Base-by-base conservation (phyloP, 2,329 filamentous ascomycete species). In the Diaporthe nobilis region DNA sequence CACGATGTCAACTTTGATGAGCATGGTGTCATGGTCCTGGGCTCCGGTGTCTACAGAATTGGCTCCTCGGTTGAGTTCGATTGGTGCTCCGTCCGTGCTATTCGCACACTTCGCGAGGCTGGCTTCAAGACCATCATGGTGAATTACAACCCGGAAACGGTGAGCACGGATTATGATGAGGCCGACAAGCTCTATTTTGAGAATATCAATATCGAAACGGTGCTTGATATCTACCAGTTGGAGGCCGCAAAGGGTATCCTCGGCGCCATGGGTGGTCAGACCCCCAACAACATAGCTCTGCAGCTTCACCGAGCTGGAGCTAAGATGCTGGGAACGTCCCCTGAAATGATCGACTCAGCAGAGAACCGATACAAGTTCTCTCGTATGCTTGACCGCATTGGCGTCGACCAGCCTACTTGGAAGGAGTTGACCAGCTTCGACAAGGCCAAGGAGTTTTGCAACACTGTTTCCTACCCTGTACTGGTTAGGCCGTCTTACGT, bases 351-450 rank as follows among this genome's bases (percentile, higher is more conserved):
- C 82, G 97, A 99, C 84, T 95, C 91, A 49, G 97, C 97, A 1
- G 97, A 99, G 88, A 98, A 99, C 85, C 90, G 97, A 75, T 98
- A 97, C 90, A 98, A 98, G 88, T 98, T 98, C 88, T 98, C 95
- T 58, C 95, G 97, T 82, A 98, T 98, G 95, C 90, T 98, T 79
- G 97, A 99, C 85, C 91, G 94, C 80, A 98, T 98, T 79, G 93
- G 90, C 37, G 97, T 99, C 44, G 97, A 99, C 83, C 97, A 99
- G 86, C 97, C 97, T 8, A 94, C 94, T 10, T 99, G 97, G 97
- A 98, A 98, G 87, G 97, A 98, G 84, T 88, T 98, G 73, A 98
- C 96, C 3, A 98, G 95, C 87, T 95, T 98, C 79, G 93, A 96
- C 57, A 97, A 98, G 82, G 97, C 97, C 1, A 93, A 91, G 78